Evolutionary conservation across 352 stramenopile species (phyloP).

Genomic region (Phytophthora pistaciae): DNA sequence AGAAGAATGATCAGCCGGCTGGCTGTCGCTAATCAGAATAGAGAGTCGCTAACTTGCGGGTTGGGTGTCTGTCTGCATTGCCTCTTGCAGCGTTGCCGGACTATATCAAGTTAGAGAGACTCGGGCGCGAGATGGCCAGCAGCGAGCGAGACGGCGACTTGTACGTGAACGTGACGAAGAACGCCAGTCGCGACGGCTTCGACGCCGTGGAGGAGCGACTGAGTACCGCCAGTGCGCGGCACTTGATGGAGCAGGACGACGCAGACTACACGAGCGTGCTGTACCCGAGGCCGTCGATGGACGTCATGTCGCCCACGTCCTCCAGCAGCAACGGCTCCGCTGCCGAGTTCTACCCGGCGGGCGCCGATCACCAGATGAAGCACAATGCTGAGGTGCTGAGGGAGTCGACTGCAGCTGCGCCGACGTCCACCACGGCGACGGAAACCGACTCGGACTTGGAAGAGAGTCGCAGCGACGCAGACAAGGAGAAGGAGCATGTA

Average conservation of each 20-base stretch:
- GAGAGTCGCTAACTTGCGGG: background rate
- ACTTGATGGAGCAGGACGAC: slow-evolving; percentile 22
- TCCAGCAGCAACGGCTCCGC: slow-evolving; percentile 67
- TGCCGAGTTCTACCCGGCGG: slow-evolving; percentile 31
- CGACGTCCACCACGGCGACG: slow-evolving; percentile 36
- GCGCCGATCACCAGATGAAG: slow-evolving; percentile 1
- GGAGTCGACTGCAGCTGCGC: slow-evolving; percentile 1
- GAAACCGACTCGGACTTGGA: slow-evolving; percentile 48
- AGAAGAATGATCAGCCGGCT: too few relatives aligned
- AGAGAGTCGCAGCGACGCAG: slow-evolving; percentile 22
- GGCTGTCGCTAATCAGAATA: background rate
- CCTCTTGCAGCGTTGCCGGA: slow-evolving; percentile 4
- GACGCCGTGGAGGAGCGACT: slow-evolving; percentile 28
- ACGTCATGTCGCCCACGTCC: slow-evolving; percentile 60
- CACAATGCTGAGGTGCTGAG: slow-evolving; percentile 3
- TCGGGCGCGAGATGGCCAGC: slow-evolving; percentile 22
- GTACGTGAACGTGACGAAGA: slow-evolving; percentile 45
- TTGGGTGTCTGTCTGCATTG: slow-evolving; percentile 5
- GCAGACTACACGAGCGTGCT: slow-evolving; percentile 41
- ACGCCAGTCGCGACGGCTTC: slow-evolving; percentile 30
- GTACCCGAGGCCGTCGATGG: slow-evolving; percentile 30
- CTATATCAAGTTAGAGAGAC: slow-evolving; percentile 28
- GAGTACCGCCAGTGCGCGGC: slow-evolving; percentile 14
- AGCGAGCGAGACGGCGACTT: slow-evolving; percentile 37
- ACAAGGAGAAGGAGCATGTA: slow-evolving; percentile 32